Base-by-base conservation (phyloP, 2,329 filamentous ascomycete genomes). In the Xylaria polymorpha region DNA sequence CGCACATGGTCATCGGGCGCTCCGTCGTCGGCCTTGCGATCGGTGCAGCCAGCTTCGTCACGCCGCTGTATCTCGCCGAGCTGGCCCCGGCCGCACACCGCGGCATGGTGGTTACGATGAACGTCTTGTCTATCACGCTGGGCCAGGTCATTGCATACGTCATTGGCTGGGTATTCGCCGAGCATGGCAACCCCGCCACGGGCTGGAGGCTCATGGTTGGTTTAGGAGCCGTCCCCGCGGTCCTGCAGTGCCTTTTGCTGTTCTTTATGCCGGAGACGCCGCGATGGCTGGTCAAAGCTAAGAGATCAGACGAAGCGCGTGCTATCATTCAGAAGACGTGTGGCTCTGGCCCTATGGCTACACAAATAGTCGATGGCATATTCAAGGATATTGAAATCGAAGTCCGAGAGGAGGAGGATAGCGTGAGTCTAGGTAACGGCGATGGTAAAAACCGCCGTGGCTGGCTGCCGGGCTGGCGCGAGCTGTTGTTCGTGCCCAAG, bases 151-250 rank as follows among this genome's bases (percentile, higher is more conserved):
- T 97, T 22, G 94, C 95, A 1, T 98, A 98, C 79, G 78, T 97
- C 1, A 82, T 94, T 7, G 95, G 95, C 1, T 97, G 92, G 91
- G 79, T 85, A 0, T 91, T 97, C 56, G 86, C 89, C 6, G 85
- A 87, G 65, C 83, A 84, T 67, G 87, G 83, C 0, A 79, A 82
- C 66, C 74, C 78, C 25, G 77, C 76, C 43, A 87, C 85, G 14
- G 93, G 92, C 1, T 98, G 95, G 94, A 85, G 94, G 59, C 97
- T 92, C 90, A 94, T 97, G 88, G 94, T 98, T 0, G 94, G 94
- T 0, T 80, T 98, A 0, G 95, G 94, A 0, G 92, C 92, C 9
- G 70, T 91, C 32, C 95, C 95, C 0, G 94, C 94, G 0, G 79
- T 87, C 0, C 64, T 94, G 3, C 95, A 98, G 78, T 87, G 88